These are phyloP conservation scores for Cladorrhinum samala DNA, from an alignment of 495 filamentous ascomycete genomes.

Conservation along the genomic window DNA sequence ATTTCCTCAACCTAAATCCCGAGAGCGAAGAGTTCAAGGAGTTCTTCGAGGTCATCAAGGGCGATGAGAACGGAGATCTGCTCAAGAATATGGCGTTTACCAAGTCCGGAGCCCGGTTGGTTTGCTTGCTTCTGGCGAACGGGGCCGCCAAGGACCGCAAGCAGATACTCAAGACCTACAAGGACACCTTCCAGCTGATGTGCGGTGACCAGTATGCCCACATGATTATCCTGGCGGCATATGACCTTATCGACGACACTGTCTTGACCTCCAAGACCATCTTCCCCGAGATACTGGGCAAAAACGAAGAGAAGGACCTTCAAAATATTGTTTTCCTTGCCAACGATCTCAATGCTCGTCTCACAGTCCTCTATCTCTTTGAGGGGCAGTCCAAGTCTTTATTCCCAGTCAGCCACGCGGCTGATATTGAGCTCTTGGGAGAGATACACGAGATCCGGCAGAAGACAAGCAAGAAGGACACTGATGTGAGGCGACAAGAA, in stretches of 20 bases:
- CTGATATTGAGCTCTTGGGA: constrained; percentile 58
- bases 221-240: constrained; percentile 72
- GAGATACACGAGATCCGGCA: constrained; percentile 71
- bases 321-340: constrained; percentile 59
- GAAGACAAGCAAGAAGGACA: constrained; percentile 86
- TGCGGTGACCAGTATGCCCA: constrained; percentile 73
- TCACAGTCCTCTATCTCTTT: constrained; percentile 78
- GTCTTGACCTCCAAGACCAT: constrained; percentile 79
- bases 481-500: constrained; percentile 66
- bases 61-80: constrained; percentile 80
- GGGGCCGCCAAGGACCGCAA: constrained; percentile 90
- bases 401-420: constrained; percentile 51
- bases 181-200: constrained; percentile 76
- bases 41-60: constrained; percentile 84
- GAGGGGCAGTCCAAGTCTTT: constrained; percentile 64
- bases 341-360: constrained; percentile 65
- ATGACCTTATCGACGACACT: constrained; percentile 91
- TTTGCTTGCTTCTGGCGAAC: constrained; percentile 73
- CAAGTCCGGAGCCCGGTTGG: constrained; percentile 73
- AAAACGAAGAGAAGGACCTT: constrained; percentile 50
- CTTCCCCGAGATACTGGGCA: constrained; percentile 73
- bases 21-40: constrained; percentile 75
- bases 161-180: constrained; percentile 76
- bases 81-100: constrained; percentile 96
- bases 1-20: constrained; percentile 71